Evolutionary conservation across 148 eudicot genomes (phyloP).

Genomic region (Cornus controversa): DNA sequence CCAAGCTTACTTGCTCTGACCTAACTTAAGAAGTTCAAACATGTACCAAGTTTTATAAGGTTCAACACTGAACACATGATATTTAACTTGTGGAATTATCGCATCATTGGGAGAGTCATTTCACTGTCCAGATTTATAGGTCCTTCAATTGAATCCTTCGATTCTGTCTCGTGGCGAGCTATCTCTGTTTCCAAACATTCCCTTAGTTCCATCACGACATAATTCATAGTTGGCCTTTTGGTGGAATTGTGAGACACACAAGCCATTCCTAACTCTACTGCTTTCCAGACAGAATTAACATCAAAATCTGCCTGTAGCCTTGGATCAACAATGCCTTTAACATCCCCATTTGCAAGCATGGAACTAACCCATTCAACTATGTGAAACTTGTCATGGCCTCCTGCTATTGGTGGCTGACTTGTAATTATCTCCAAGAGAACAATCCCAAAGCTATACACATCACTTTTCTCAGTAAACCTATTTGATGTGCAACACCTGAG

Average conservation of each 20-base stretch:
- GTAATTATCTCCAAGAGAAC: conserved; percentile 23
- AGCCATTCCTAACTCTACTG: conserved; percentile 5
- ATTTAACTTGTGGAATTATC: no score
- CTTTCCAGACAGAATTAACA: no score
- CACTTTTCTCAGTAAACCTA: conserved; percentile 21
- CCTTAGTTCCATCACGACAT: conserved; percentile 16
- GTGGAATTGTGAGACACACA: conserved; percentile 5
- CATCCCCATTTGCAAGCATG: conserved; percentile 12
- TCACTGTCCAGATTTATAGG: no score
- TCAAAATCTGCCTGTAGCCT: conserved; percentile 2
- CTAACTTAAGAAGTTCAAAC: no score
- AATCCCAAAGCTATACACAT: conserved; percentile 22
- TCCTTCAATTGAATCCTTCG: no score
- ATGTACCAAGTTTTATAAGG: no score
- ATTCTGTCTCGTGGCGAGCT: no score
- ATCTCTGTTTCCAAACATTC: conserved; percentile 12
- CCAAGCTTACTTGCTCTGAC: no score
- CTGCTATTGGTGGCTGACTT: conserved; percentile 7
- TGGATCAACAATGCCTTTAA: conserved; percentile 10
- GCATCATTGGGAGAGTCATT: no score
- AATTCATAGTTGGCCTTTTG: conserved; percentile 18
- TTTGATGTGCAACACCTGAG: conserved; percentile 3
- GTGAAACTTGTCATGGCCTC: background rate
- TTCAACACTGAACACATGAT: no score
- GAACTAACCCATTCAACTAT: conserved; percentile 12